Base-by-base conservation (phyloP, 2,329 filamentous ascomycete species). In the Penicillium sp. region DNA sequence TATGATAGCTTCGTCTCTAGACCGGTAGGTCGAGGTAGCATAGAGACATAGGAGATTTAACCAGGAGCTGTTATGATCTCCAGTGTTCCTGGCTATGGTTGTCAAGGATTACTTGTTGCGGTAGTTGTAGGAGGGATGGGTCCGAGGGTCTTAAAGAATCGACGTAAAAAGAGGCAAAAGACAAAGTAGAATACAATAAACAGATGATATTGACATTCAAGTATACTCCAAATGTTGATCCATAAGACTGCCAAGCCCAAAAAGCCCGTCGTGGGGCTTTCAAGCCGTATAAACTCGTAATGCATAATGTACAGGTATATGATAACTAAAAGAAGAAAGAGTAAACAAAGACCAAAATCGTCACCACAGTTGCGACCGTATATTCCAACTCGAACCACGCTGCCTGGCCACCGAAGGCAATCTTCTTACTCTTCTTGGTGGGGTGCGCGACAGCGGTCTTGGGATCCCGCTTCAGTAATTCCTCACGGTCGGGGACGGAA, bases 351-450 rank as follows among this genome's bases (percentile, higher is more conserved):
- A 80, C 62, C 46, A 78, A 54, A 29, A 68, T 62, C 2, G 79
- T 81, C 58, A 74, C 81, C 3, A 67, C 54, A 0, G 79, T 81
- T 6, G 77, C 74, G 2, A 75, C 50, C 3, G 74, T 78, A 60
- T 80, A 76, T 67, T 81, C 77, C 39, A 80, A 54, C 66, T 82
- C 80, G 60, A 80, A 81, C 72, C 76, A 80, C 15, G 77, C 76
- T 7, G 77, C 77, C 64, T 78, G 76, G 28, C 72, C 75, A 42
- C 75, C 75, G 58, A 79, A 80, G 1, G 77, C 75, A 59, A 78
- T 77, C 68, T 78, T 79, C 71, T 80, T 80, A 68, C 74, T 78
- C 56, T 68, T 56, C 23, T 61, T 61, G 4, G 68, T 66, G 0
- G 76, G 69, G 31, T 71, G 76, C 49, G 76, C 75, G 56, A 79